phyloP scores from a whole-genome alignment of 495 filamentous ascomycete genomes.

The Podospora australis region DNA sequence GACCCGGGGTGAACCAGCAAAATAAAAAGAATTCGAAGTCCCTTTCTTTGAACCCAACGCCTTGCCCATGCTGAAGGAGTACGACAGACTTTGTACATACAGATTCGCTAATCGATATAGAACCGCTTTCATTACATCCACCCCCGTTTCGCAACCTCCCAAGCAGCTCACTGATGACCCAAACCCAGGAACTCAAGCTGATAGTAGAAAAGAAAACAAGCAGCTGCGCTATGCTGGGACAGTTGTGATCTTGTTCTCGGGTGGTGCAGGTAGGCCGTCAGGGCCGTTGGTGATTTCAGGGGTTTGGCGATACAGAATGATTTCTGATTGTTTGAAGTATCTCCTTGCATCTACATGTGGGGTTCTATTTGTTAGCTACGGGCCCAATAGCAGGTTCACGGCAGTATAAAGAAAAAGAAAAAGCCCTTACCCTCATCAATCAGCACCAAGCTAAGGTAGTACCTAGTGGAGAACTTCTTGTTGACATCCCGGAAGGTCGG shows the following conservation, averaged over 20 bases:
- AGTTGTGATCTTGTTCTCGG: constrained; percentile 21
- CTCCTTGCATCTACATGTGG: constrained; percentile 71
- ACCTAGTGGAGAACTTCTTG: constrained; percentile 98
- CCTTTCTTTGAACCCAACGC: constrained; percentile 11
- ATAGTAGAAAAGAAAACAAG: neutral
- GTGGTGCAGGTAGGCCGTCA: constrained; percentile 20
- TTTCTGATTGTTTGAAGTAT: constrained; percentile 99
- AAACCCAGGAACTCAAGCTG: neutral
- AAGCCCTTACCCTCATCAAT: constrained; percentile 78
- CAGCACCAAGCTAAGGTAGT: constrained; percentile 93
- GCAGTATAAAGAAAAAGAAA: neutral
- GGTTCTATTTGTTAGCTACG: constrained; percentile 3
- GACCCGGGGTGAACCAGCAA: no score
- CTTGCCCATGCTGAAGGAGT: constrained; percentile 19
- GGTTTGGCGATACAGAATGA: constrained; percentile 91
- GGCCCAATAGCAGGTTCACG: neutral
- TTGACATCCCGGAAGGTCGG: constrained; percentile 99
- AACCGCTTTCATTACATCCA: neutral
- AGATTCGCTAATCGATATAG: constrained; percentile 6
- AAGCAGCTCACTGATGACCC: neutral
- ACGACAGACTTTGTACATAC: constrained; percentile 9
- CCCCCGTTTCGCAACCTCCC: no score
- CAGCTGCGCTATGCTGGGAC: constrained; percentile 23
- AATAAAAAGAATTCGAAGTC: neutral
- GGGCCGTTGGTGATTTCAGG: constrained; percentile 53